A percentile compares a stretch with the other conserved stretches of the same genome.
These are phyloP conservation scores for Pinus taeda DNA, from an alignment of 75 land plant species.

Conservation along the genomic window DNA sequence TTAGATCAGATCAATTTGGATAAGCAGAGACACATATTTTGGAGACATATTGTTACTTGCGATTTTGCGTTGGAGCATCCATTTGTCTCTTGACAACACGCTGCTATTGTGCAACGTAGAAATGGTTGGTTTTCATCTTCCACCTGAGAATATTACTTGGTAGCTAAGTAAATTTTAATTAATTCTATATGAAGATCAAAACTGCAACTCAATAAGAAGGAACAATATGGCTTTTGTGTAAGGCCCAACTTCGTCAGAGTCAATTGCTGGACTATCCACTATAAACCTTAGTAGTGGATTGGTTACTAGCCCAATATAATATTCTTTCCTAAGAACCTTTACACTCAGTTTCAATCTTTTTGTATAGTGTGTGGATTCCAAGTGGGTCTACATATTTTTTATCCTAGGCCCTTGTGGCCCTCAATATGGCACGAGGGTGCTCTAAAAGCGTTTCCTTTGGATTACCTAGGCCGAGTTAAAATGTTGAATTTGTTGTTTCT, in stretches of 20 bases:
- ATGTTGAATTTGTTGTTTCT: no score
- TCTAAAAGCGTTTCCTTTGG: no score
- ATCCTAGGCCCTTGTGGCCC: no score
- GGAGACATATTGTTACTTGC: slow-evolving; percentile 74
- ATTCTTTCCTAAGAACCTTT: no score
- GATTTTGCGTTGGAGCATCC: slow-evolving; percentile 96
- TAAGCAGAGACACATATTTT: slow-evolving; percentile 78
- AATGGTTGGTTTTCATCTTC: slow-evolving; percentile 74
- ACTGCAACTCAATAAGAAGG: neutral
- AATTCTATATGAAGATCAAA: neutral
- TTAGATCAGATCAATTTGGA: slow-evolving; percentile 67
- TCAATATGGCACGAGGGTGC: no score
- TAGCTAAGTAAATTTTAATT: neutral
- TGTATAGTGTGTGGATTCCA: no score
- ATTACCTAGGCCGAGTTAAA: no score
- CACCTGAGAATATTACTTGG: neutral
- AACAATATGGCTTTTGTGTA: neutral
- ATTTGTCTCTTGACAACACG: slow-evolving; percentile 95
- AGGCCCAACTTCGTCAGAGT: neutral
- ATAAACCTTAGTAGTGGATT: no score
- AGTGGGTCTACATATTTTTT: no score
- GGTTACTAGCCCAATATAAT: no score
- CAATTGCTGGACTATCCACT: neutral
- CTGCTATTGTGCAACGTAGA: slow-evolving; percentile 90
- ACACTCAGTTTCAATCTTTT: no score